These are phyloP conservation scores for Marchantia paleacea DNA, from an alignment of 225 moss, liverwort and hornwort genomes.

Conservation along the genomic window DNA sequence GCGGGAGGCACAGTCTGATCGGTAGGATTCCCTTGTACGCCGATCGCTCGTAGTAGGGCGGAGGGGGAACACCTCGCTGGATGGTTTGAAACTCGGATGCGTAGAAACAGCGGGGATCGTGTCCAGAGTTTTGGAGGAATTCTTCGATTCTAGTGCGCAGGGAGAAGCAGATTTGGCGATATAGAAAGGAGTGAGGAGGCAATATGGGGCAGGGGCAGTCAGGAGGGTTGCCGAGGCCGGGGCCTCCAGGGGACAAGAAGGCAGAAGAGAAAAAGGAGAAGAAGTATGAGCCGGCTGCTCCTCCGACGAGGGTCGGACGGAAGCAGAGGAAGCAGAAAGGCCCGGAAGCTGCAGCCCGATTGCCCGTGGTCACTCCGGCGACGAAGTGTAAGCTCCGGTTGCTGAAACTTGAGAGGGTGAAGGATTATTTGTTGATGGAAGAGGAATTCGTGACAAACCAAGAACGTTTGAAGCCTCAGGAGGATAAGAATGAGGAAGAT, in stretches of 20 bases:
- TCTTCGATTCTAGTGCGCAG: not conserved
- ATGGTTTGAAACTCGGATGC: not conserved
- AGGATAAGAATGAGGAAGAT: conserved; percentile 96
- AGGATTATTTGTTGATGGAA: conserved; percentile 96
- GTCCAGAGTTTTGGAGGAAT: not conserved
- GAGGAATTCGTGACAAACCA: conserved; percentile 97
- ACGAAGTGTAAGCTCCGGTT: conserved; percentile 91
- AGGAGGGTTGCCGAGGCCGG: conserved; percentile 76
- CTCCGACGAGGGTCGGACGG: conserved; percentile 87
- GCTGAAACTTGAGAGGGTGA: conserved; percentile 91
- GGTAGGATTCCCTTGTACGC: no score
- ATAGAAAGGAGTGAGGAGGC: not conserved
- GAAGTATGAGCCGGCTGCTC: conserved; percentile 96
- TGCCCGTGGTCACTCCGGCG: conserved; percentile 88
- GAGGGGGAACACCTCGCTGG: not conserved
- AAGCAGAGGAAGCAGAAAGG: conserved; percentile 98
- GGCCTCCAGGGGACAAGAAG: conserved; percentile 81
- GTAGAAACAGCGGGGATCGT: not conserved
- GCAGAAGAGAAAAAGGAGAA: conserved; percentile 97
- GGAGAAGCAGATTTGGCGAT: not conserved
- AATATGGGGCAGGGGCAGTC: conserved; percentile 97
- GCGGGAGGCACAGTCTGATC: not conserved
- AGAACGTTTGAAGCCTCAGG: conserved; percentile 96
- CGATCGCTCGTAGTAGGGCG: not conserved
- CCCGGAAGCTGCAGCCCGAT: conserved; percentile 85